A percentile compares a stretch with the other conserved stretches of the same genome.
Evolutionary conservation across 345 rosid genomes (phyloP).

Genomic region (Nephelium lappaceum): DNA sequence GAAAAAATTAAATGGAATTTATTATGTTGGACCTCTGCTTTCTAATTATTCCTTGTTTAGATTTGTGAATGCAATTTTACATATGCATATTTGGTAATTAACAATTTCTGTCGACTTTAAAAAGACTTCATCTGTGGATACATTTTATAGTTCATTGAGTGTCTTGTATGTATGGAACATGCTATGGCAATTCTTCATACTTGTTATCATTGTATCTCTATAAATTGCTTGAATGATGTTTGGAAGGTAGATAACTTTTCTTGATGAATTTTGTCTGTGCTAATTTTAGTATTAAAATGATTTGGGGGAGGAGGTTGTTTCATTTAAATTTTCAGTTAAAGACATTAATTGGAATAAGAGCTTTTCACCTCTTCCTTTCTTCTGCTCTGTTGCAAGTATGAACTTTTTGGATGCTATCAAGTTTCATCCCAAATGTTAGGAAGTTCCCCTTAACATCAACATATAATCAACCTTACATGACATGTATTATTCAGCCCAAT

Average conservation of each 20-base stretch:
- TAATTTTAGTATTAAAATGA: neutral
- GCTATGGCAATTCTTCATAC: neutral
- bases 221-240: neutral
- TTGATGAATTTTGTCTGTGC: neutral
- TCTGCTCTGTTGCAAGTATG: neutral
- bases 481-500: neutral
- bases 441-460: neutral
- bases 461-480: slow-evolving; percentile 2
- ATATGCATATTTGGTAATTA: too few species aligned
- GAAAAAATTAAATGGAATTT: too few species aligned
- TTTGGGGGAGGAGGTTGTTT: neutral
- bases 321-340: neutral
- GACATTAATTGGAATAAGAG: neutral
- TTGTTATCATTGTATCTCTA: neutral
- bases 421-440: neutral
- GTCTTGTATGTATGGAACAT: neutral
- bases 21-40: too few species aligned
- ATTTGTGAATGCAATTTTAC: too few species aligned
- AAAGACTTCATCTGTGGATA: too few species aligned
- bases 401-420: neutral
- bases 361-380: neutral
- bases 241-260: neutral
- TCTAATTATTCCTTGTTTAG: too few species aligned
- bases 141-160: neutral
- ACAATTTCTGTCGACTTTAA: too few species aligned